Conservation (phyloP, 441 rosid genomes). For the Hura crepitans region DNA sequence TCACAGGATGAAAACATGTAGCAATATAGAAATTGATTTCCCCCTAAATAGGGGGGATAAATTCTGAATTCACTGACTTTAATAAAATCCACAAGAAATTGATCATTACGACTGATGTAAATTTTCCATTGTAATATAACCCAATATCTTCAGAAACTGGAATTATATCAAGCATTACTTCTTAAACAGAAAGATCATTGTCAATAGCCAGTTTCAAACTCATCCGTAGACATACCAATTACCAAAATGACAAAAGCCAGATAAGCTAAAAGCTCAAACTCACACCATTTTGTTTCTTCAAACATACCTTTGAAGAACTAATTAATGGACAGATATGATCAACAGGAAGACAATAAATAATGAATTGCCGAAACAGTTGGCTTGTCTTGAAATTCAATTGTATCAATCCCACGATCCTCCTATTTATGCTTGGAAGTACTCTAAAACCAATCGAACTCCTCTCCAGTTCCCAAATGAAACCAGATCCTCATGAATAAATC, state of each 20-base stretch:
- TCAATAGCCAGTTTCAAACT: background rate
- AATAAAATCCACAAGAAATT: background rate
- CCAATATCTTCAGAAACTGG: background rate
- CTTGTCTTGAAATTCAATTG: background rate
- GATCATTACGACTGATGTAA: background rate
- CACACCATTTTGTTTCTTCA: background rate
- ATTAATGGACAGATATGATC: background rate
- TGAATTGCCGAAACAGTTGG: background rate
- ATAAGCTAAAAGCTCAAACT: background rate
- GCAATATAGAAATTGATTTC: background rate
- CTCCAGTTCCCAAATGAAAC: slow-evolving; percentile 2
- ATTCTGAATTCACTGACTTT: no score
- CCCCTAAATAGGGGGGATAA: background rate
- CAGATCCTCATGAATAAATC: background rate
- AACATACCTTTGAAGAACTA: background rate
- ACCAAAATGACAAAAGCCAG: background rate
- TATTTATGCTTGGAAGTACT: background rate
- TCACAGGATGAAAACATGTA: background rate
- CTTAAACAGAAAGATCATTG: no score
- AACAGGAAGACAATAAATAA: background rate
- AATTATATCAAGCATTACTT: background rate
- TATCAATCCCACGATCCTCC: background rate
- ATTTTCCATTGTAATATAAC: background rate
- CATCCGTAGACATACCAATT: background rate
- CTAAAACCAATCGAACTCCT: background rate